Conservation (phyloP, 257 asterid genomes). For the Leptodermis oblonga region DNA sequence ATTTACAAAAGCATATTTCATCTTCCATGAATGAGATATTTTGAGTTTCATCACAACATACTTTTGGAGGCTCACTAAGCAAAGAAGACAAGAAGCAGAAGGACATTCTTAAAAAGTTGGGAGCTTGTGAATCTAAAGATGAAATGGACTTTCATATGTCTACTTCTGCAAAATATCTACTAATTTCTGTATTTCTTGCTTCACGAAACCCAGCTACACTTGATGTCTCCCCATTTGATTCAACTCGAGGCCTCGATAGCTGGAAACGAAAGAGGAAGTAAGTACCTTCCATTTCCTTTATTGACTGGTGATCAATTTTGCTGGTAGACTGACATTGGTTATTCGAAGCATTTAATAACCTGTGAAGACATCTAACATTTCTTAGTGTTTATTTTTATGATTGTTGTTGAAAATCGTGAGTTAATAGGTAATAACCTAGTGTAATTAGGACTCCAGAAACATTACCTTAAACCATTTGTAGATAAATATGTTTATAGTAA, state of each 20-base stretch:
- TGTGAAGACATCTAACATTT: background rate
- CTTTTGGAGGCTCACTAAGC: slow-evolving; percentile 33
- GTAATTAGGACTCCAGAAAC: too few relatives aligned
- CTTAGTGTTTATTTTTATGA: background rate
- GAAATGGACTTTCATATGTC: slow-evolving; percentile 80
- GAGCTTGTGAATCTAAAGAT: slow-evolving; percentile 38
- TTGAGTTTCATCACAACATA: slow-evolving; percentile 40
- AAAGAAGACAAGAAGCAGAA: slow-evolving; percentile 39
- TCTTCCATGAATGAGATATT: slow-evolving; percentile 58
- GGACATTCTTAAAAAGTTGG: slow-evolving; percentile 38
- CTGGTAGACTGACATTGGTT: background rate
- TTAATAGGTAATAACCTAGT: too few relatives aligned
- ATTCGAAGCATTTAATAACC: background rate
- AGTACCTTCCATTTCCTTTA: slow-evolving; percentile 22
- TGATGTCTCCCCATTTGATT: slow-evolving; percentile 88
- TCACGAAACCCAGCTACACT: slow-evolving; percentile 98
- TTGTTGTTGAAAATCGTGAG: too few relatives aligned
- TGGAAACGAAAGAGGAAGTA: slow-evolving; percentile 82
- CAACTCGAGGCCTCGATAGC: slow-evolving; percentile 78
- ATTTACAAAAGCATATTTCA: slow-evolving; percentile 59
- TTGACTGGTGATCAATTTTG: background rate
- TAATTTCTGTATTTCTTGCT: slow-evolving; percentile 89
- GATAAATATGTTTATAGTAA: too few relatives aligned
- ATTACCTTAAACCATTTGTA: too few relatives aligned
- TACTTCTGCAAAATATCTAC: slow-evolving; percentile 78